These are phyloP conservation scores for Irpex lacteus DNA, from an alignment of 1,284 basidiomycete genomes.

Conservation along the genomic window DNA sequence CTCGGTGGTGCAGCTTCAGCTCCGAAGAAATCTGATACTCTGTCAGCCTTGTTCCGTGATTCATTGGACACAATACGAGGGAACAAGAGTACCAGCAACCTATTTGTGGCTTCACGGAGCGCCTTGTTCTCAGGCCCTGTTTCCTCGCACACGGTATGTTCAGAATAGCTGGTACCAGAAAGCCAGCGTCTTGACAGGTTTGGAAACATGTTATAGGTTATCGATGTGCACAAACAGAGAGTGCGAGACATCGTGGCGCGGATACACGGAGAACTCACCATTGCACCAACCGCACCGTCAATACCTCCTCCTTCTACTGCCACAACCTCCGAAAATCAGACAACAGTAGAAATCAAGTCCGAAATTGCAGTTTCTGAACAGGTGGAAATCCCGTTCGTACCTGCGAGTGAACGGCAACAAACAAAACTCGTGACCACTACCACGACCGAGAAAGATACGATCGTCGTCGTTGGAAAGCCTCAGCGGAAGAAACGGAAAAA, in stretches of 20 bases:
- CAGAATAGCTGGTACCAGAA: neutral
- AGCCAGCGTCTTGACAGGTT: neutral
- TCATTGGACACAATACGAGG: conserved; percentile 5
- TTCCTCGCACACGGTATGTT: neutral
- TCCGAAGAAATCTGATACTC: conserved; percentile 11
- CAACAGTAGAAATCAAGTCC: conserved; percentile 1
- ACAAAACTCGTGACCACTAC: conserved; percentile 34
- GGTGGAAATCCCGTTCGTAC: conserved; percentile 72
- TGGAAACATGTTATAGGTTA: neutral
- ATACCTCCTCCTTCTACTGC: neutral
- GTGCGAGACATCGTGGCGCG: conserved; percentile 37
- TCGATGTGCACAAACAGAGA: conserved; percentile 14
- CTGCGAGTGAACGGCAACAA: conserved; percentile 46
- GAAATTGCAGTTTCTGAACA: conserved; percentile 33
- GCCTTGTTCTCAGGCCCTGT: conserved; percentile 36
- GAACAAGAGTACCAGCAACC: neutral
- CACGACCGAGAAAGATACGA: conserved; percentile 41
- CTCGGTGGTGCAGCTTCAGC: neutral
- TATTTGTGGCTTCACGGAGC: conserved; percentile 33
- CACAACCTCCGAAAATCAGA: conserved; percentile 2
- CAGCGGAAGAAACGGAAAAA: conserved; percentile 63
- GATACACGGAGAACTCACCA: conserved; percentile 40
- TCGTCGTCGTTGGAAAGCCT: conserved; percentile 68
- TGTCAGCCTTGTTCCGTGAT: conserved; percentile 26
- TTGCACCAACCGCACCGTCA: conserved; percentile 50